A percentile compares a stretch with the other conserved stretches of the same genome.
Conservation (phyloP, 305 asterid species). For the Withania somnifera region DNA sequence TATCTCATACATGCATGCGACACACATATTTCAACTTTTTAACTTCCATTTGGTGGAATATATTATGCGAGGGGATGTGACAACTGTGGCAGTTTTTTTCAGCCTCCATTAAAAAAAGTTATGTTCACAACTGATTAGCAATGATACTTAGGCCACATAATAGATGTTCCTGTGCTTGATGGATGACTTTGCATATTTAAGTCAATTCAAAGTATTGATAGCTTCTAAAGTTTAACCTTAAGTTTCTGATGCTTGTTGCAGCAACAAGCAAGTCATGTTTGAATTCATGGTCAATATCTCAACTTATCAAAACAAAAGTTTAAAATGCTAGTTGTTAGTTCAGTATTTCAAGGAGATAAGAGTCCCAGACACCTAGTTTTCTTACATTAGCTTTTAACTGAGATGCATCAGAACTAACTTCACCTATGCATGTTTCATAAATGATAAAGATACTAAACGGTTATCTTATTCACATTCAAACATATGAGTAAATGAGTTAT, state of each 20-base stretch:
- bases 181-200: constrained; percentile 1
- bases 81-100: constrained; percentile 1
- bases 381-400: neutral
- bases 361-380: neutral
- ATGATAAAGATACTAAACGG: neutral
- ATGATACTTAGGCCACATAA: neutral
- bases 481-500: neutral
- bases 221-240: neutral
- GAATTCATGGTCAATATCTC: neutral
- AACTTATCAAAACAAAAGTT: neutral
- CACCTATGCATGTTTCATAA: neutral
- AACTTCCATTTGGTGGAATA: constrained; percentile 3
- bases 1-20: neutral
- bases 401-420: neutral
- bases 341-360: neutral
- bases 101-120: neutral
- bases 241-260: neutral
- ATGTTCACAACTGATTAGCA: neutral
- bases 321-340: neutral
- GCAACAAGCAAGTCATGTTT: neutral
- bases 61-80: neutral
- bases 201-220: neutral
- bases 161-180: neutral
- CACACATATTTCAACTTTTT: constrained; percentile 2
- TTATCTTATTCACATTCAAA: neutral